A percentile compares a stretch with the other conserved stretches of the same genome.
Conservation (phyloP, 805 yeast species). For the Lipomyces mesembrius region DNA sequence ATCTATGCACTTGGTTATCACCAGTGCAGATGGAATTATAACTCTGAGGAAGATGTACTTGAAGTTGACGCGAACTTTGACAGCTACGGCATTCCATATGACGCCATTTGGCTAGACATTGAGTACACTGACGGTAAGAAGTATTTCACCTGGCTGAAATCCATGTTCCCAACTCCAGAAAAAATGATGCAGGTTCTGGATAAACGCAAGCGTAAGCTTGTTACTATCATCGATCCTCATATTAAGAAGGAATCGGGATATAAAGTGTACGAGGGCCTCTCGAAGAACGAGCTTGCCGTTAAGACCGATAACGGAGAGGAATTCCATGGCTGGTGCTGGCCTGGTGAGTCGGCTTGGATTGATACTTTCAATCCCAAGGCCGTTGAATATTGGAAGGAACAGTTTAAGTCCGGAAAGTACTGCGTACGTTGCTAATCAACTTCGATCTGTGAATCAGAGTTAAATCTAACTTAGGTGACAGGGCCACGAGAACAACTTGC, state of each 20-base stretch:
- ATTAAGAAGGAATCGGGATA: conserved; percentile 65
- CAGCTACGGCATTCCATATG: conserved; percentile 75
- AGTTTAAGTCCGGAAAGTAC: conserved; percentile 54
- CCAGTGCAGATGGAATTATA: conserved; percentile 97
- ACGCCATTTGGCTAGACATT: conserved; percentile 91
- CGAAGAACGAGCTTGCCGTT: conserved; percentile 53
- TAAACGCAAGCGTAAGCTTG: conserved; percentile 76
- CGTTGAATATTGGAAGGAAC: conserved; percentile 61
- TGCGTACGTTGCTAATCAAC: conserved; percentile 19
- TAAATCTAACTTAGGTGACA: not conserved
- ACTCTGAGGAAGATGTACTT: conserved; percentile 84
- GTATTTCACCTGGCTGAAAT: conserved; percentile 88
- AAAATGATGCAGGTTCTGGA: conserved; percentile 68
- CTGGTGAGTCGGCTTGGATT: conserved; percentile 94
- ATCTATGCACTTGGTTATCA: conserved; percentile 85
- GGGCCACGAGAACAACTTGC: conserved; percentile 60
- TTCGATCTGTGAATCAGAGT: not conserved
- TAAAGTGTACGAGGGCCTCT: conserved; percentile 60
- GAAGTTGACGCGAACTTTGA: conserved; percentile 74
- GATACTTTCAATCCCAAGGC: conserved; percentile 76
- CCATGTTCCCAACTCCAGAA: conserved; percentile 73
- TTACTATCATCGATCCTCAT: conserved; percentile 90
- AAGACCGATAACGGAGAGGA: conserved; percentile 53
- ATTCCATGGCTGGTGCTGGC: conserved; percentile 94
- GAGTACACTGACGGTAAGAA: conserved; percentile 87